Conservation (phyloP, 148 eudicot species). For the Bassia scoparia region DNA sequence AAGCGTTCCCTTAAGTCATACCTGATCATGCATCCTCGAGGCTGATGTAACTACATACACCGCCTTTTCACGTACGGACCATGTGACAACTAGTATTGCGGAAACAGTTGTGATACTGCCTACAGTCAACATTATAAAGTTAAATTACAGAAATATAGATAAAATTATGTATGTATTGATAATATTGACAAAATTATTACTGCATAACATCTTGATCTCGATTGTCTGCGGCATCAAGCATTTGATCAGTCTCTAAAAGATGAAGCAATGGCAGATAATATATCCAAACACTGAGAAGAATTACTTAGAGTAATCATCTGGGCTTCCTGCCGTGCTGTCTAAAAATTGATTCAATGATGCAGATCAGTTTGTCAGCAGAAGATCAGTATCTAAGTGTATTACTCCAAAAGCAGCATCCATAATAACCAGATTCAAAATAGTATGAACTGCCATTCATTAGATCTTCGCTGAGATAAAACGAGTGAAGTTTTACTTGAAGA, state of each 20-base stretch:
- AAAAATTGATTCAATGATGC: background rate
- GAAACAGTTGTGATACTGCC: slow-evolving; percentile 35
- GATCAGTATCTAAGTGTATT: background rate
- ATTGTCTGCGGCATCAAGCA: slow-evolving; percentile 36
- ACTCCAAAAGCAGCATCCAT: background rate
- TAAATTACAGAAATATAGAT: background rate
- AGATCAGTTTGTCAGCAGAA: background rate
- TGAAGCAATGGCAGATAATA: slow-evolving; percentile 36
- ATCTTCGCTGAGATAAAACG: background rate
- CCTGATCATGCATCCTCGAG: too few relatives aligned
- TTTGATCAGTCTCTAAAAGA: slow-evolving; percentile 31
- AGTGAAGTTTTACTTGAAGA: slow-evolving; percentile 35
- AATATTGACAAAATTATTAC: slow-evolving; percentile 17
- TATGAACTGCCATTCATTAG: too few relatives aligned
- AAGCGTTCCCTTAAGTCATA: slow-evolving; percentile 13
- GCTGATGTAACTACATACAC: slow-evolving; percentile 49
- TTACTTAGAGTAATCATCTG: slow-evolving; percentile 42
- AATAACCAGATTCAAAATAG: background rate
- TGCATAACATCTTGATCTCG: slow-evolving; percentile 41
- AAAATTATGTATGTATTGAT: background rate
- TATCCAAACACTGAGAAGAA: slow-evolving; percentile 56
- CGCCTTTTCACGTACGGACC: slow-evolving; percentile 43
- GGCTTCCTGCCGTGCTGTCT: slow-evolving; percentile 48
- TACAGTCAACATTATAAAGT: slow-evolving; percentile 10
- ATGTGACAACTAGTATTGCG: slow-evolving; percentile 32